Percentiles rank a stretch among this genome's conserved stretches.
Conservation (phyloP, 2,329 filamentous ascomycete genomes). For the Botrytis porri region DNA sequence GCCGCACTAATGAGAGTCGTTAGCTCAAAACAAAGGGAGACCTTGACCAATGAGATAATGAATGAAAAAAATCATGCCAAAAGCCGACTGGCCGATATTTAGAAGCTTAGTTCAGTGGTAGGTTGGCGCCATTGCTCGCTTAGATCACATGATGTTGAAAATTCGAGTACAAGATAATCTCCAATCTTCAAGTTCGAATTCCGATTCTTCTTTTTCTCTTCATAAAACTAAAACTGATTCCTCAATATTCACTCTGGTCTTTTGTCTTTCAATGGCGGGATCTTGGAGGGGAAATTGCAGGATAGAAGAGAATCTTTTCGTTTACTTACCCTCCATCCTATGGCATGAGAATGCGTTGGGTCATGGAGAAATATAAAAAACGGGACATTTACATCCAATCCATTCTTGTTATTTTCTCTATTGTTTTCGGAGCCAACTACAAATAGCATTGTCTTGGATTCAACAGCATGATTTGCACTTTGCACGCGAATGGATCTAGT, state of each 20-base stretch:
- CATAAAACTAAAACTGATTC: constrained; percentile 46
- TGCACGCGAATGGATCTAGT: not conserved
- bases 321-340: constrained; percentile 59
- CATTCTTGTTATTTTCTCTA: not conserved
- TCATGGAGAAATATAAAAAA: constrained; percentile 33
- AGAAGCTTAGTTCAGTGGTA: not conserved
- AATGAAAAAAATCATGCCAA: no score
- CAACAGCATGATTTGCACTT: not conserved
- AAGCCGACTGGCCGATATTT: not conserved
- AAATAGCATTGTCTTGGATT: not conserved
- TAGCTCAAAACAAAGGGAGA: not conserved
- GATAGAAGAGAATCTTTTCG: constrained; percentile 52
- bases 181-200: not conserved
- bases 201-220: constrained; percentile 33
- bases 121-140: not conserved
- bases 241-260: constrained; percentile 67
- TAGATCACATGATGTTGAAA: constrained; percentile 4
- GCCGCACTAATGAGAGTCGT: not conserved
- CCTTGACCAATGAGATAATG: not conserved
- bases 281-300: constrained; percentile 68
- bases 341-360: constrained; percentile 40
- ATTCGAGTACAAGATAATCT: not conserved
- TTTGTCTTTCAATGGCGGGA: constrained; percentile 54
- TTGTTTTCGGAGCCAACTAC: not conserved
- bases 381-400: constrained; percentile 29